These are phyloP conservation scores for button mushroom (Agaricus bisporus) DNA, from an alignment of 768 basidiomycete genomes.

Conservation along the genomic window DNA sequence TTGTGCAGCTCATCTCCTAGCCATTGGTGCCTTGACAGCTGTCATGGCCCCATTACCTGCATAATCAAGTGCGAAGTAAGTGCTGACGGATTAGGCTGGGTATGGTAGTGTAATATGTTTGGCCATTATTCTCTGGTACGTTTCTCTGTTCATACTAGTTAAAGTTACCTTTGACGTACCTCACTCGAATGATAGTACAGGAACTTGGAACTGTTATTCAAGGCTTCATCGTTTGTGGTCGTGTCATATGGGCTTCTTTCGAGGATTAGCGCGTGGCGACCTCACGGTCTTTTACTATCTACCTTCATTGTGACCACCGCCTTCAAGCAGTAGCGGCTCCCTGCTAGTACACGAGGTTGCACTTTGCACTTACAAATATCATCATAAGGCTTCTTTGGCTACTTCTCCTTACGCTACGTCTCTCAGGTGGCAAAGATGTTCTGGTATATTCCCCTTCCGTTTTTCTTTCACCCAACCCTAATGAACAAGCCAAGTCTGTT, in stretches of 20 bases:
- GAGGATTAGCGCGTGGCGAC: slow-evolving; percentile 7
- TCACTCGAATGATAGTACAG: slow-evolving; percentile 44
- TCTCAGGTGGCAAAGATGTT: slow-evolving; percentile 23
- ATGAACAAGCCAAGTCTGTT: slow-evolving; percentile 6
- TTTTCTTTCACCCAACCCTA: not conserved
- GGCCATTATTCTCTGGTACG: slow-evolving; percentile 74
- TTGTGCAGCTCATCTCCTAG: slow-evolving; percentile 41
- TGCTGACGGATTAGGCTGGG: slow-evolving; percentile 67
- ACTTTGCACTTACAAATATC: slow-evolving; percentile 24
- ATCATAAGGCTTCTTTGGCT: not conserved
- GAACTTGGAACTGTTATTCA: slow-evolving; percentile 46
- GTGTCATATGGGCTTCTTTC: slow-evolving; percentile 81
- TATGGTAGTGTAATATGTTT: slow-evolving; percentile 84
- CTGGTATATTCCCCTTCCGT: slow-evolving; percentile 21
- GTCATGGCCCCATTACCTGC: slow-evolving; percentile 51
- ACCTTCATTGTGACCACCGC: not conserved
- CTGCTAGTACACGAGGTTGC: slow-evolving; percentile 28
- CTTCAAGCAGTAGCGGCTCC: not conserved
- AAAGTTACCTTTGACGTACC: not conserved
- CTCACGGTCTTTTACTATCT: not conserved
- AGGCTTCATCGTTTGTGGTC: slow-evolving; percentile 39
- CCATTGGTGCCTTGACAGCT: slow-evolving; percentile 45
- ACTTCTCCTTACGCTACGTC: slow-evolving; percentile 3
- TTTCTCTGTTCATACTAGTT: slow-evolving; percentile 13
- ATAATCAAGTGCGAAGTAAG: slow-evolving; percentile 54